Evolutionary conservation across 192 early-diverging fungal species (phyloP), one percentile per base, ranked within the genome.

Genomic region (Glomus cerebriforme): DNA sequence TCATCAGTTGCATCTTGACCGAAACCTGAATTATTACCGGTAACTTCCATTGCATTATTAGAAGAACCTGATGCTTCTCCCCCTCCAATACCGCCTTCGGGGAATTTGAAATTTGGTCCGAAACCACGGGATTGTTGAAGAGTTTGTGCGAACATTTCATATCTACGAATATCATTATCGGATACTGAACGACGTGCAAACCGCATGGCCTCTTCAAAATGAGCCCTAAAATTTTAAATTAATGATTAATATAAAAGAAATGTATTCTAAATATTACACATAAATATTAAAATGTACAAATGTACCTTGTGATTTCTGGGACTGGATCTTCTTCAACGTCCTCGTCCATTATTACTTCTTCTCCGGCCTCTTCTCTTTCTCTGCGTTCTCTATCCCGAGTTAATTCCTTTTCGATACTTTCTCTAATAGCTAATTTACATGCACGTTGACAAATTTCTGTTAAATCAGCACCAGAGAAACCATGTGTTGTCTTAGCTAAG

Each of bases 61-160:
- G 39, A 75, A 24, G 45, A 34, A n/a, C 72, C 68, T 10, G 81
- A 64, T n/a, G 77, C 82, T 47, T 72, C 80, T 22, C 75, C 58
- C 2, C 88, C 87, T 15, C 82, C 87, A 26, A 86, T 72, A 66
- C 87, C 85, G 6, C 89, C 87, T 77, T 92, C 90, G 35, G 98
- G 96, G 93, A 99, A 99, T 90, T 97, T 98, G 90, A 99, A 99
- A 26, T 89, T 88, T 45, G 79, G 69, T 63, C 95, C 97, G 86
- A 97, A 94, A 49, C 98, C 98, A 49, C 95, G 93, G 43, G 93
- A 88, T 86, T 96, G 96, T 85, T 98, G 97, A 83, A 99, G 86
- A 85, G 97, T 99, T 82, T 97, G 96, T 22, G 98, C 93, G 92
- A 99, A 99, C 95, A 98, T 97, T 89, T 99, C 97, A 86, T 99